Evolutionary conservation across 2,329 filamentous ascomycete genomes (phyloP).

Genomic region (Ramularia endophylla): DNA sequence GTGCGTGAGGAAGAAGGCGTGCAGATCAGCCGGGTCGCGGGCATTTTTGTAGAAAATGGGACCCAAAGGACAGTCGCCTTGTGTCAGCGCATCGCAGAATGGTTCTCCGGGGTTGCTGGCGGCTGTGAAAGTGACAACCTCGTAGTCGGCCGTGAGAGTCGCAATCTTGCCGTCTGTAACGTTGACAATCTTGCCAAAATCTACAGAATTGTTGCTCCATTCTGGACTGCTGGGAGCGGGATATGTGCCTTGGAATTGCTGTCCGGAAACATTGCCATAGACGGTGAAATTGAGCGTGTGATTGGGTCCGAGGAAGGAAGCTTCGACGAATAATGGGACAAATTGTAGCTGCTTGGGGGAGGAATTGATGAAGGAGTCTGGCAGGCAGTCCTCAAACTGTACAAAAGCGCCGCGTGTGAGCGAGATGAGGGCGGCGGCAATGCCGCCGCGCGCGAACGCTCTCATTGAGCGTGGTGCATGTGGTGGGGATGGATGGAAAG

Average conservation of each 20-base stretch:
- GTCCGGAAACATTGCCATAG: conserved; percentile 87
- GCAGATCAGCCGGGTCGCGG: conserved; percentile 51
- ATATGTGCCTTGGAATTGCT: conserved; percentile 50
- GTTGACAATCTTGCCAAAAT: conserved; percentile 71
- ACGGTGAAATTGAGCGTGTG: conserved; percentile 71
- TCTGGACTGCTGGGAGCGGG: conserved; percentile 56
- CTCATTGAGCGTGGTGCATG: too few relatives aligned
- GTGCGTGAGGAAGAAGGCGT: conserved; percentile 67
- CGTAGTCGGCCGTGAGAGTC: conserved; percentile 65
- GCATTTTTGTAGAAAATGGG: conserved; percentile 62
- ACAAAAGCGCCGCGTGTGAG: conserved; percentile 60
- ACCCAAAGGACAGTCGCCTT: conserved; percentile 64
- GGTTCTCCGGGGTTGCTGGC: conserved; percentile 46
- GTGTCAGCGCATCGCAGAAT: conserved; percentile 61
- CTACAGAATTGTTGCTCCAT: conserved; percentile 55
- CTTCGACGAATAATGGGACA: conserved; percentile 67
- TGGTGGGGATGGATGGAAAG: too few relatives aligned
- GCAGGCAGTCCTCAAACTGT: conserved; percentile 78
- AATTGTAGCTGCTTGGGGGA: conserved; percentile 66
- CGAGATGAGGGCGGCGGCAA: conserved; percentile 24
- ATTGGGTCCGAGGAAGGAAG: conserved; percentile 55
- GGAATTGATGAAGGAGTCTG: conserved; percentile 51
- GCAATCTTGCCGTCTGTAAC: conserved; percentile 60
- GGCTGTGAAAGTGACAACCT: conserved; percentile 72
- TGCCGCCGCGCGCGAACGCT: too few relatives aligned